Base-by-base conservation (phyloP, 257 asterid species). In the Thymus quinquecostatus region DNA sequence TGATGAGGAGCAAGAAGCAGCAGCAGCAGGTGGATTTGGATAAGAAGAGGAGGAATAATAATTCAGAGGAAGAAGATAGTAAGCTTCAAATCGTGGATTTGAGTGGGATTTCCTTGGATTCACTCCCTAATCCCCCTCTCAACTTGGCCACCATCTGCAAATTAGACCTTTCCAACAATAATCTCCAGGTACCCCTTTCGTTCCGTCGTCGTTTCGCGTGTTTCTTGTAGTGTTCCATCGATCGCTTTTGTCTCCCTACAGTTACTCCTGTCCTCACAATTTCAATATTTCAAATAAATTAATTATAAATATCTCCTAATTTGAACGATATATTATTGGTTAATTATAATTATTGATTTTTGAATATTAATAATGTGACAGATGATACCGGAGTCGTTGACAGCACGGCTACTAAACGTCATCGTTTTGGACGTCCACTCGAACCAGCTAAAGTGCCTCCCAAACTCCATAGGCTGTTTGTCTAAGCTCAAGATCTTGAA, bases 391-490 rank as follows among this genome's bases (percentile, higher is more conserved):
- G 97, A 92, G 62, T 92, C 98, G 1, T 60, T 90, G 72, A 87
- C 86, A 64, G 97, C 98, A 2, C 83, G 97, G 74, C 83, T 90
- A 14, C 79, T 90, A 21, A 92, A 92, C 73, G 77, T 92, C 77
- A 76, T 87, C 64, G 77, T 66, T 7, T 77, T 90, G 11, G 96
- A 92, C 75, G 87, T 87, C 81, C 93, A 75, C 66, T 92, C 98
- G 11, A 92, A 92, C 75, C 96, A 88, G 84, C 92, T 92, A 5
- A 82, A 86, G 33, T 62, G 78, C 50, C 89, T 92, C 56, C 98
- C 98, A 2, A 92, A 92, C 63, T 92, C 98, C 5, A 88, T 92
- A 1, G 98, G 98, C 0, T 92, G 97, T 77, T 78, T 92, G 45
- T 78, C 97, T 8, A 92, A 88, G 83, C 93, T 92, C 75, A 90